Evolutionary conservation across 345 rosid genomes (phyloP).

Genomic region (Trapa incisa): DNA sequence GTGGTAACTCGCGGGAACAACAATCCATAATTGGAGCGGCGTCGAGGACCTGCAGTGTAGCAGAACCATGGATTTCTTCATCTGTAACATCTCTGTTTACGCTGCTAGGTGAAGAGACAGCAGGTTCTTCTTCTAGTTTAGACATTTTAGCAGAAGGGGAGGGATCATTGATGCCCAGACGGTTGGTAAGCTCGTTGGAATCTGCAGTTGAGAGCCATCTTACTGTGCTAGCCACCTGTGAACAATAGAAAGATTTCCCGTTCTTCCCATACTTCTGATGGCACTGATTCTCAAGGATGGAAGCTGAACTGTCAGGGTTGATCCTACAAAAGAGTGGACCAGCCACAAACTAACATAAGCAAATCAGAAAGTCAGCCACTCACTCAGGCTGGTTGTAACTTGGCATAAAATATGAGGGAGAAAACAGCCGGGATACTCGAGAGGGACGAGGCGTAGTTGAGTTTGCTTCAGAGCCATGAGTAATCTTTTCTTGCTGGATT

Average conservation of each 20-base stretch:
- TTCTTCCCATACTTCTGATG: slow-evolving; percentile 68
- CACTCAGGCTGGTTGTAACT: not conserved
- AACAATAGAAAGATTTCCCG: slow-evolving; percentile 72
- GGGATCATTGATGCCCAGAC: slow-evolving; percentile 19
- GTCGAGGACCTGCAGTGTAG: slow-evolving; percentile 9
- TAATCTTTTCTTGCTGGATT: slow-evolving; percentile 65
- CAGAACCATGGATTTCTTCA: slow-evolving; percentile 4
- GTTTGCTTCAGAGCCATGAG: slow-evolving; percentile 41
- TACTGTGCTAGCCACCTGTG: slow-evolving; percentile 67
- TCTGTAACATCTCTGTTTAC: slow-evolving; percentile 10
- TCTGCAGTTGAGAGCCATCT: slow-evolving; percentile 63
- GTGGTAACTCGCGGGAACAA: slow-evolving; percentile 22
- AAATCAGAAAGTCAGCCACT: not conserved
- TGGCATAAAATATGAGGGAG: not conserved
- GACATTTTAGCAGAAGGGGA: slow-evolving; percentile 10
- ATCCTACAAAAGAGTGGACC: slow-evolving; percentile 30
- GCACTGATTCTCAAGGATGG: slow-evolving; percentile 66
- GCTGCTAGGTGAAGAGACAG: slow-evolving; percentile 6
- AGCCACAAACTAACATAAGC: not conserved
- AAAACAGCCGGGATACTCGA: slow-evolving; percentile 17
- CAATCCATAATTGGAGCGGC: slow-evolving; percentile 1
- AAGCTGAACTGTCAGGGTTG: slow-evolving; percentile 35
- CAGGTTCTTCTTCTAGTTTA: slow-evolving; percentile 15
- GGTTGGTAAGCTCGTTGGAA: slow-evolving; percentile 25
- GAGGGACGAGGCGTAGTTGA: slow-evolving; percentile 34